Base-by-base conservation (phyloP, 1,284 basidiomycete genomes). In the Marasmius oreades region DNA sequence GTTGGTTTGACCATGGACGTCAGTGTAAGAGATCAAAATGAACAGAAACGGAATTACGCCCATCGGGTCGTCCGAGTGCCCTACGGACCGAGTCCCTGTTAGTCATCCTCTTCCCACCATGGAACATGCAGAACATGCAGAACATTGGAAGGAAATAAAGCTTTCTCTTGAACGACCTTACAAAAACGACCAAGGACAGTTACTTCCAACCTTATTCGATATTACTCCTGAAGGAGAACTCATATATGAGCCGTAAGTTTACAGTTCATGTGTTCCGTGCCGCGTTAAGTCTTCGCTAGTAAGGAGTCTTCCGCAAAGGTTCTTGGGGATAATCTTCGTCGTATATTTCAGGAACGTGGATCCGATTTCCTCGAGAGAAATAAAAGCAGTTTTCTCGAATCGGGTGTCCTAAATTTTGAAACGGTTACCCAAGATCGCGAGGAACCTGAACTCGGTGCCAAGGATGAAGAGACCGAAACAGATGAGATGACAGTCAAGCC, bases 151-250 rank as follows among this genome's bases (percentile, higher is more conserved):
- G 66, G 76, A 77, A 55, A 73, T 84, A 34, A 84, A 73, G 59
- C 73, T 91, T 7, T 85, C 88, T 1, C 77, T 92, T 39, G 90
- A 92, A 67, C 75, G 82, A 46, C 88, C 87, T 0, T 90, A 91
- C 73, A 90, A 85, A 70, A 85, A 90, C 64, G 89, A 92, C 60
- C 70, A 77, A 42, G 87, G 85, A 12, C 72, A 81, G 43, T 75
- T 67, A 12, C 79, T 90, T 26, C 84, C 81, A 22, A 73, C 77
- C n/a, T 69, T 92, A 26, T 70, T 79, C 14, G 90, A 92, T 64
- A 88, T 92, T 54, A 77, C 80, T 10, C 75, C 77, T n/a, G 83
- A 87, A 44, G 87, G 89, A 39, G 77, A 83, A 60, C 79, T 81
- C 53, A 72, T 86, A 51, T 84, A 85, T 58, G 86, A 91, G 73